Evolutionary conservation across 2,329 filamentous ascomycete species (phyloP), one percentile per base, ranked within the genome.

Genomic region (Arachnomyces sp.): DNA sequence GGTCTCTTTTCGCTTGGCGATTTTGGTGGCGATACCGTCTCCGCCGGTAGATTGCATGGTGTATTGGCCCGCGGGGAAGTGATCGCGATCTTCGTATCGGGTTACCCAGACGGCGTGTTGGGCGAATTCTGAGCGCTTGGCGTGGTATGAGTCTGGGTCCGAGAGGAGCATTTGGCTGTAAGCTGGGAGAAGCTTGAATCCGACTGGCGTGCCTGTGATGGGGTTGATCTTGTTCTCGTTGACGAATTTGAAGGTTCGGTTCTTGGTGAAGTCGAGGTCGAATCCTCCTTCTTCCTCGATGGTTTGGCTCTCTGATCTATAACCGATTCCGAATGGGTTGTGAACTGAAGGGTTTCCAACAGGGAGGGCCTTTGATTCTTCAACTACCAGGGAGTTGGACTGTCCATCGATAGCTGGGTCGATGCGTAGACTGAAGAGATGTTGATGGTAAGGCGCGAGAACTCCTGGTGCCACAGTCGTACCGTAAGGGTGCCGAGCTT

Each of bases 391-490:
- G 0, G 69, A 63, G 51, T 77, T 77, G n/a, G 63, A 58, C 29
- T 66, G 61, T 0, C 76, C 76, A 33, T 74, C 76, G 28, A 79
- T 61, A 45, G 73, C 74, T 9, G 76, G 76, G 49, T 80, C 77
- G 4, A 80, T 70, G n/a, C 77, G 73, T 0, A 80, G 67, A 30
- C 72, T 77, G 63, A 88, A 85, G 50, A 86, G 82, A 59, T 87
- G 83, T 56, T 87, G 82, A 55, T 87, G 83, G 57, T 83, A 76
- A 2, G 72, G 67, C 1, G 79, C 81, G 1, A 85, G 68, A 7
- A 81, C 79, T 30, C 79, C 79, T 0, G 77, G 77, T 47, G 79
- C 76, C 9, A 83, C 76, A 9, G 81, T 70, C 1, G 77, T 83
- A 16, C 79, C 79, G 59, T 77, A 81, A 1, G 77, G 74, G 13